These are phyloP conservation scores for Tricholoma saponaceum DNA, from an alignment of 768 basidiomycete species.

Conservation along the genomic window DNA sequence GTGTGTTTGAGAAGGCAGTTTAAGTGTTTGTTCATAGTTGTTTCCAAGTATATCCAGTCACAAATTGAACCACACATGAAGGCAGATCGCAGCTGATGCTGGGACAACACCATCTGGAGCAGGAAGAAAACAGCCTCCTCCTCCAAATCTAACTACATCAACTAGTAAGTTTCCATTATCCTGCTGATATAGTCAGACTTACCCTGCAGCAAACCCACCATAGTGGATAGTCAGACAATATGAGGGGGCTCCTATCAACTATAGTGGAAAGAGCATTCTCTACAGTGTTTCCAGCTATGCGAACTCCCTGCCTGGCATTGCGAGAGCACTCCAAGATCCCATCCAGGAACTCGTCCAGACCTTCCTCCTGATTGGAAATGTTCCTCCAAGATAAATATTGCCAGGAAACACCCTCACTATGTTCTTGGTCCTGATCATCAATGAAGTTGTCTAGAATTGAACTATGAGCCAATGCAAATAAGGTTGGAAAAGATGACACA, in stretches of 20 bases:
- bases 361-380: neutral
- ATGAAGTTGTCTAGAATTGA: neutral
- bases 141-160: neutral
- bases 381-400: neutral
- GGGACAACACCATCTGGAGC: neutral
- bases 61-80: neutral
- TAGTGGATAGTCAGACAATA: neutral
- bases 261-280: no score
- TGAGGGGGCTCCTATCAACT: no score
- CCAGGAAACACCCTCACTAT: neutral
- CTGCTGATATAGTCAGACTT: neutral
- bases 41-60: neutral
- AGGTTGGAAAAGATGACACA: neutral
- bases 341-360: neutral
- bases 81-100: neutral
- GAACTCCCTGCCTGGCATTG: neutral
- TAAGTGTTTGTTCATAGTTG: neutral
- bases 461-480: neutral
- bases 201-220: neutral
- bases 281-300: neutral
- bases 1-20: neutral
- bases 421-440: neutral
- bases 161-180: neutral
- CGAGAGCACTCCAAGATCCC: neutral
- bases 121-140: neutral